Base-by-base conservation (phyloP, 1,139 yeast species). In the Meyerozyma elateridarum region DNA sequence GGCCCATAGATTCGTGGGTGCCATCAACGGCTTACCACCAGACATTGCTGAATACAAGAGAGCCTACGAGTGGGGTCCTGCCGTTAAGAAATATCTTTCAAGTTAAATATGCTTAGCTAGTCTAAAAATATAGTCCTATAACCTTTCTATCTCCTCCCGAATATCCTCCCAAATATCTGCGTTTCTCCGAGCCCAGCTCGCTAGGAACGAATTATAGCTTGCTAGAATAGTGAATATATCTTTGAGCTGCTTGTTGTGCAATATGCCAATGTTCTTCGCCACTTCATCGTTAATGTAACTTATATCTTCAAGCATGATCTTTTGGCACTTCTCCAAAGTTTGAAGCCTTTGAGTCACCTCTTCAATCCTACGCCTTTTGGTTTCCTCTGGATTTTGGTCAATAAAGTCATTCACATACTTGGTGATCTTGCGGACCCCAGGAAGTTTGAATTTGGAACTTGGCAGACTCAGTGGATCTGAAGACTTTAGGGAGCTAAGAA, bases 131-230 rank as follows among this genome's bases (percentile, higher is more conserved):
- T 11, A 11, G 16, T 11, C 15, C 39, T 37, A 58, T 33, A 57
- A 37, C 34, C 49, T 59, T 20, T 42, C 36, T 11, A 69, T 49
- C 36, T 68, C 75, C 14, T 64, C 67, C 38, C 64, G 66, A 8
- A 82, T 78, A 40, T 80, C 88, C 46, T 78, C 79, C 91, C 91
- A 82, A 32, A 76, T 68, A 44, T 81, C 87, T 31, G 78, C 57
- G 48, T 80, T 81, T 57, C 78, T 78, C 45, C 66, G 69, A 4
- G 85, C 85, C 88, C 89, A 82, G 37, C 71, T 77, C 22, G 78
- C 59, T 29, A 82, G 69, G 36, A 76, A 72, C 28, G 73, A 61
- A 36, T 79, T 72, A 46, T 79, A 81, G 17, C 75, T 70, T 29
- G 63, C 43, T 19, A 75, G 53, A 22, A 68, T 66, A 29, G 59